Base-by-base conservation (phyloP, 164 flowering plant species). In the Stephania japonica region DNA sequence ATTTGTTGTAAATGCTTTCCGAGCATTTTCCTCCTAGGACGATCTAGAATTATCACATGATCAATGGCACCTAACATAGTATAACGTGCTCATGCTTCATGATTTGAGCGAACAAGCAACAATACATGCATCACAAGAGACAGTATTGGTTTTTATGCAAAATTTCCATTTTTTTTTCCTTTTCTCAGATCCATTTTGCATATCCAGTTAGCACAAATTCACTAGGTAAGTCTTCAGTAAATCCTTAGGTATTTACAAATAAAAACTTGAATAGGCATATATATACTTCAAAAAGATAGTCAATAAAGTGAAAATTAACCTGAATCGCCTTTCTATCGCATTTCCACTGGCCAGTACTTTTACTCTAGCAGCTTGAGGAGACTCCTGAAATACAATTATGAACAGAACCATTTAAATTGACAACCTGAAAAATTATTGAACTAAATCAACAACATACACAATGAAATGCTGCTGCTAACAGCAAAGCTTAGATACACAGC, bases 321-420 rank as follows among this genome's bases (percentile, higher is more conserved):
- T 94, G 87, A 91, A 94, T 84, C 97, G 84, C 73, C 98, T 86
- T 81, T 94, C 98, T 26, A 92, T 94, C 59, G 97, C 83, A 83
- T 94, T 92, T 65, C 98, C 98, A 82, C 97, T 94, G 0, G 98
- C 94, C 80, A 94, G 80, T 41, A 94, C 98, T 86, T 94, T 94
- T 41, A 94, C 98, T 83, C 98, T 88, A 49, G 97, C 98, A 75
- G 95, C 87, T 82, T 94, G 97, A 82, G 98, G 98, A 73, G 98
- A 89, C 78, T 91, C 97, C 98, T 94, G 65, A 74, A 87, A 42
- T 66, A 43, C n/a, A 49, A 75, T 47, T 9, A 47, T 65, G 38
- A 16, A 65, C 19, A 44, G 53, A 70, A 50, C 56, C 32, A n/a
- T 23, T 41, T 27, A 32, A 65, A 42, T 70, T 68, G 42, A 59